Evolutionary conservation across 2,329 filamentous ascomycete species (phyloP).

Genomic region (Stemphylium beticola): DNA sequence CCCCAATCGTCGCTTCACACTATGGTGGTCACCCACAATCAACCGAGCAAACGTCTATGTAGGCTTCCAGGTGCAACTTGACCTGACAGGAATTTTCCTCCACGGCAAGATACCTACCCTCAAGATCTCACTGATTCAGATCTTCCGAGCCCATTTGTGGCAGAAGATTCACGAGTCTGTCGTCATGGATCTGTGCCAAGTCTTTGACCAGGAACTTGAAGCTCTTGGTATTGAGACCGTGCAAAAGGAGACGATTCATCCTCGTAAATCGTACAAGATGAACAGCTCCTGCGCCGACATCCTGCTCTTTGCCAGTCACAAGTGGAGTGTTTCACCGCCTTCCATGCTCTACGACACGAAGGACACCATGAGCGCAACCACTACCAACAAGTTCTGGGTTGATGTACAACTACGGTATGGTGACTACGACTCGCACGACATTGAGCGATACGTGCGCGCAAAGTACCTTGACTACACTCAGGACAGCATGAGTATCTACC

Average conservation of each 20-base stretch:
- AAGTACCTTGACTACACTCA: constrained; percentile 99
- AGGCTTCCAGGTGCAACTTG: constrained; percentile 98
- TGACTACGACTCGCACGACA: constrained; percentile 98
- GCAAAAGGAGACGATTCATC: constrained; percentile 98
- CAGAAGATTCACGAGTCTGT: constrained; percentile 99
- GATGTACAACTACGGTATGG: constrained; percentile 96
- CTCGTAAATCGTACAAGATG: constrained; percentile 99
- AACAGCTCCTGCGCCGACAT: constrained; percentile 99
- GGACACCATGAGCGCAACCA: constrained; percentile 89
- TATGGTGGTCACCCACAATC: constrained; percentile 94
- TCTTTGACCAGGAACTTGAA: constrained; percentile 96
- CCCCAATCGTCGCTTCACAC: constrained; percentile 94
- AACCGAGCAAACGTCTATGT: constrained; percentile 98
- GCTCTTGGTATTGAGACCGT: constrained; percentile 95
- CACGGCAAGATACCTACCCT: constrained; percentile 98
- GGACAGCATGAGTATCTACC: constrained; percentile 98
- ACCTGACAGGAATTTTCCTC: constrained; percentile 97
- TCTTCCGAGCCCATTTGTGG: constrained; percentile 99
- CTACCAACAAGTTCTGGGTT: constrained; percentile 99
- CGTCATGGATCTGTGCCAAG: constrained; percentile 98
- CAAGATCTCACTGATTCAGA: constrained; percentile 98
- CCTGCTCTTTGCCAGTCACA: constrained; percentile 93
- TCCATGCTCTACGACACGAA: constrained; percentile 96
- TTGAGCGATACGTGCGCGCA: constrained; percentile 94
- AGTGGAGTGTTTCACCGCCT: constrained; percentile 96